phyloP scores from a whole-genome alignment of 208 protist species.

The Trypanosoma mega region DNA sequence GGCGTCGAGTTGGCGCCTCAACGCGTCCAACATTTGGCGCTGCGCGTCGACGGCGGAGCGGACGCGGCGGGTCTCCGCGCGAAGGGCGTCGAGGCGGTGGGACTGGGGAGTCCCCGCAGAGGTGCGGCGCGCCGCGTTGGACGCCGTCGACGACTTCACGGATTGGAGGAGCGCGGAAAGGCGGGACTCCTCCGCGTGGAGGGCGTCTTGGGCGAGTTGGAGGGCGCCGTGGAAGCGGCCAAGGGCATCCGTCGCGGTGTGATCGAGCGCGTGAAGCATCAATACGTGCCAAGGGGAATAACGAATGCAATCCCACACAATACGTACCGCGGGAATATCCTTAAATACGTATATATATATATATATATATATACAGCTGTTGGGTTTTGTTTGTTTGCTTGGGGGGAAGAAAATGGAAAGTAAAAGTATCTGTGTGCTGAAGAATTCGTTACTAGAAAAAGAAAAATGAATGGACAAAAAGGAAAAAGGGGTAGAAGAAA shows the following conservation, averaged over 20 bases:
- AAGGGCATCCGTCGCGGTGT: constrained; percentile 34
- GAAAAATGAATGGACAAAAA: background rate
- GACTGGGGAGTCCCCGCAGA: constrained; percentile 27
- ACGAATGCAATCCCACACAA: background rate
- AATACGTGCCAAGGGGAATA: background rate
- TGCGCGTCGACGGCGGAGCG: constrained; percentile 20
- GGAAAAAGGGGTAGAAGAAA: background rate
- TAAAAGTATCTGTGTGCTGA: background rate
- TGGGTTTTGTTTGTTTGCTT: too few species aligned
- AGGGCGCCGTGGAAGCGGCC: constrained; percentile 41
- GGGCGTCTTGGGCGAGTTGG: constrained; percentile 29
- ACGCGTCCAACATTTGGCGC: constrained; percentile 12
- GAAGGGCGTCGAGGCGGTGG: constrained; percentile 35
- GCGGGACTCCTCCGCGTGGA: constrained; percentile 41
- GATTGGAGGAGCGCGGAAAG: constrained; percentile 13
- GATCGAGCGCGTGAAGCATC: constrained; percentile 45
- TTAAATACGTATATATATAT: constrained; percentile 10
- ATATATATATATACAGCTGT: background rate
- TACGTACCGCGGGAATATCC: background rate
- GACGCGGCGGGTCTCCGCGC: constrained; percentile 35
- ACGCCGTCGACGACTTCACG: constrained; percentile 16
- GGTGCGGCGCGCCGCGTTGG: constrained; percentile 6
- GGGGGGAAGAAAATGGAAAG: background rate
- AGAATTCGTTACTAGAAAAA: constrained; percentile 10
- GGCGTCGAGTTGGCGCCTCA: constrained; percentile 24